A percentile compares a stretch with the other conserved stretches of the same genome.
Conservation (phyloP, 305 asterid genomes). For the Withania somnifera region DNA sequence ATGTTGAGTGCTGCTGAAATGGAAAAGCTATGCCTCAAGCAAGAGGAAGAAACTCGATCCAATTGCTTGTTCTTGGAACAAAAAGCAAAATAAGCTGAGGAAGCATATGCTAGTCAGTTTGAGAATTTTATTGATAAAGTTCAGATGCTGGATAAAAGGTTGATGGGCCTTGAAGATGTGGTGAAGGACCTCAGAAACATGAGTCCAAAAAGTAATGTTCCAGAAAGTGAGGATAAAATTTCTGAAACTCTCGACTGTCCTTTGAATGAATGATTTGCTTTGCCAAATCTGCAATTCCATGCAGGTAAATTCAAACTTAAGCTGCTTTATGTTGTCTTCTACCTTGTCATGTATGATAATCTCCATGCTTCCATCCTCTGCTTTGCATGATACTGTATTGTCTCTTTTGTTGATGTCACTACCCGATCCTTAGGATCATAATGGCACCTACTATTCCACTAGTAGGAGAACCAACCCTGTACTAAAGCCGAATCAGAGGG, state of each 20-base stretch:
- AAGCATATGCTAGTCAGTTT: constrained; percentile 10
- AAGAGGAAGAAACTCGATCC: constrained; percentile 51
- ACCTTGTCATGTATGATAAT: background rate
- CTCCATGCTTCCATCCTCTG: background rate
- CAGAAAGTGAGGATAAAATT: constrained; percentile 6
- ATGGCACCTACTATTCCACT: too few species aligned
- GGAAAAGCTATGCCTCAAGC: constrained; percentile 37
- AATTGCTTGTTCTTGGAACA: constrained; percentile 33
- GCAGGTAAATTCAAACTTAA: background rate
- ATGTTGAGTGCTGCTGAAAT: constrained; percentile 52
- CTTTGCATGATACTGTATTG: background rate
- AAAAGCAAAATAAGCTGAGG: constrained; percentile 40
- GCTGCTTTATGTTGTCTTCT: background rate
- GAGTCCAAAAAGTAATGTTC: constrained; percentile 11
- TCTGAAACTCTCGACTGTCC: background rate
- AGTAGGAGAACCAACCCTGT: too few species aligned
- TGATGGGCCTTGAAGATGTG: constrained; percentile 20
- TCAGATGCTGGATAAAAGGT: constrained; percentile 9
- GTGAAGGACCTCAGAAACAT: constrained; percentile 22
- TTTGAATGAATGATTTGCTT: background rate
- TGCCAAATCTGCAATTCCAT: background rate
- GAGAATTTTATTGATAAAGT: constrained; percentile 12
- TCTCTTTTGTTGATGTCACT: too few species aligned
- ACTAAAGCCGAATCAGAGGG: too few species aligned
- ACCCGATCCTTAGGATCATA: too few species aligned